Conservation (phyloP, 2,329 filamentous ascomycete genomes). For the Neopestalotiopsis rosae region DNA sequence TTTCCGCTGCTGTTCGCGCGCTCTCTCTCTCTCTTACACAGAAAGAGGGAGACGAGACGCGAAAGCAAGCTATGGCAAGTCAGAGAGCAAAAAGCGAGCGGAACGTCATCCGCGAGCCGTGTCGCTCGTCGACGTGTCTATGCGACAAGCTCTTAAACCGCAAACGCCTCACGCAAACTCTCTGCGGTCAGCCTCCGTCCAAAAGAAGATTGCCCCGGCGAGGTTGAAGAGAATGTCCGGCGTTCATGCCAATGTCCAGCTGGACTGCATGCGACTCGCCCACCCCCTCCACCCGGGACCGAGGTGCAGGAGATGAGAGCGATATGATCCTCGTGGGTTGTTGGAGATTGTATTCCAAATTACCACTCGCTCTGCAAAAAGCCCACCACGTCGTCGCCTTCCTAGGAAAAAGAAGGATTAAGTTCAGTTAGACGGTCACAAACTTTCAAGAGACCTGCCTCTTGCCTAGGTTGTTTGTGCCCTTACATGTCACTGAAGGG, state of each 20-base stretch:
- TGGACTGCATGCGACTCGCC: background rate
- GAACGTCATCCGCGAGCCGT: conserved; percentile 7
- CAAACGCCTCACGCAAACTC: background rate
- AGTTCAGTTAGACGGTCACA: conserved; percentile 1
- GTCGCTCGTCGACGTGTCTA: background rate
- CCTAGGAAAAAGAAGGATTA: background rate
- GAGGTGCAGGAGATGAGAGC: background rate
- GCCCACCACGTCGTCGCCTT: background rate
- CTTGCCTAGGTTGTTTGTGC: background rate
- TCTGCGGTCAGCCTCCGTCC: background rate
- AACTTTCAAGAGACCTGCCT: background rate
- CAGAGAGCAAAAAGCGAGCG: background rate
- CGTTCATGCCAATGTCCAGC: background rate
- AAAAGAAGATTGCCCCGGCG: background rate
- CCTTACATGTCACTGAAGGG: conserved; percentile 7
- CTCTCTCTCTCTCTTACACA: background rate
- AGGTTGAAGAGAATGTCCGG: background rate
- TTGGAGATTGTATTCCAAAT: background rate
- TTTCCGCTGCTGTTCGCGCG: background rate
- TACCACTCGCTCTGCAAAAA: background rate
- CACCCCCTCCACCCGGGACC: background rate
- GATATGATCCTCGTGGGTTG: background rate
- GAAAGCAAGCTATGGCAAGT: too few species aligned
- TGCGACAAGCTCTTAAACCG: background rate
- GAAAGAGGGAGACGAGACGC: background rate